Percentiles rank a stretch among this genome's conserved stretches.
Evolutionary conservation across 768 basidiomycete species (phyloP).

Genomic region (Ramaria sp.): DNA sequence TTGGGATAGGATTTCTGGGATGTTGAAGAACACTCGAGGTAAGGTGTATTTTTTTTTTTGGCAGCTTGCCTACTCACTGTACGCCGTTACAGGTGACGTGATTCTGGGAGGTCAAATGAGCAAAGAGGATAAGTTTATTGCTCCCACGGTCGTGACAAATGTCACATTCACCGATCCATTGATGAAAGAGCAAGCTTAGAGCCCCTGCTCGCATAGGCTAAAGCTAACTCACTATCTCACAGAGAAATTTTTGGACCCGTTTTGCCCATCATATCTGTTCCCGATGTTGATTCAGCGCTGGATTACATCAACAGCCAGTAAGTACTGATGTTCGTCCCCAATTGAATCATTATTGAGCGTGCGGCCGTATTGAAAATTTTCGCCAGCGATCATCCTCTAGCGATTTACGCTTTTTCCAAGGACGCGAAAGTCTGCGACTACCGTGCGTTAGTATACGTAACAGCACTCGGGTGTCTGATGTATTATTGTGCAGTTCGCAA

Average conservation of each 20-base stretch:
- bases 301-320: slow-evolving; percentile 14
- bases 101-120: slow-evolving; percentile 42
- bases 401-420: slow-evolving; percentile 54
- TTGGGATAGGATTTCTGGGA: slow-evolving; percentile 38
- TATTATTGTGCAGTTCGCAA: slow-evolving; percentile 12
- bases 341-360: not conserved
- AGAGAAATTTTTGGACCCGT: slow-evolving; percentile 26
- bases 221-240: not conserved
- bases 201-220: not conserved
- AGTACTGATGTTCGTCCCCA: not conserved
- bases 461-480: not conserved
- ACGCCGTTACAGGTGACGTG: slow-evolving; percentile 20
- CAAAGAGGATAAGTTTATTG: slow-evolving; percentile 34
- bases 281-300: slow-evolving; percentile 13
- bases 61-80: not conserved
- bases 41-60: not conserved
- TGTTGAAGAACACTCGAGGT: slow-evolving; percentile 48
- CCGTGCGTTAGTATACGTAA: slow-evolving; percentile 12
- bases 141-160: slow-evolving; percentile 49
- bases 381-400: slow-evolving; percentile 45
- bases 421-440: slow-evolving; percentile 20
- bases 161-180: slow-evolving; percentile 45
- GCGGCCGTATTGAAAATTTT: slow-evolving; percentile 5
- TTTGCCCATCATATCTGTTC: slow-evolving; percentile 20
- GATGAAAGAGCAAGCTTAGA: slow-evolving; percentile 24